Percentiles rank a stretch among this genome's conserved stretches.
phyloP scores from a whole-genome alignment of 352 stramenopile genomes.

The Phytophthora tentaculata region DNA sequence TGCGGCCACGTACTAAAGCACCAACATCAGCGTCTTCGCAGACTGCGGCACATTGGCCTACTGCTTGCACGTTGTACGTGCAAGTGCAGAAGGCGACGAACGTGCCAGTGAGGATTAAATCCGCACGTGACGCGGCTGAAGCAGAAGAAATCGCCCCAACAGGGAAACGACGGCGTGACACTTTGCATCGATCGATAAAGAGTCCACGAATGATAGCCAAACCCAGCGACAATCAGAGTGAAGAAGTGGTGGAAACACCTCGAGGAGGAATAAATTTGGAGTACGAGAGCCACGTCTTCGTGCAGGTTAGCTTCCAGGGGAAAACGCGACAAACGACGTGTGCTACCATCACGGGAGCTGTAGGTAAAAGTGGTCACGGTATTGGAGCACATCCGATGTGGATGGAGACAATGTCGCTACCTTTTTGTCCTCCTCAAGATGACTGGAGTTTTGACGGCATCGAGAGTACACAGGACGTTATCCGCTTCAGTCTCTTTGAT shows the following conservation, averaged over 20 bases:
- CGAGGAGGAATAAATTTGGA: slow-evolving; percentile 11
- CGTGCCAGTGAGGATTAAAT: slow-evolving; percentile 63
- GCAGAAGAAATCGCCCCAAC: slow-evolving; percentile 13
- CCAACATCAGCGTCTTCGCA: slow-evolving; percentile 16
- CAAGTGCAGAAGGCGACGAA: slow-evolving; percentile 85
- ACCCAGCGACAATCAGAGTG: slow-evolving; percentile 10
- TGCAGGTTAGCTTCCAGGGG: slow-evolving; percentile 87
- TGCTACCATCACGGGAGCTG: slow-evolving; percentile 23
- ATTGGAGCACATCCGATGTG: slow-evolving; percentile 73
- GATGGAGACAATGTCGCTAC: slow-evolving; percentile 92
- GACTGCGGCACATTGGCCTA: slow-evolving; percentile 54
- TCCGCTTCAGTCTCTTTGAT: slow-evolving; percentile 92
- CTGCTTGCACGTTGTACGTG: slow-evolving; percentile 77
- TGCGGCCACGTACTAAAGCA: slow-evolving; percentile 52
- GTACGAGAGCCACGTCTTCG: slow-evolving; percentile 70
- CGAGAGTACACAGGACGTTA: slow-evolving; percentile 68
- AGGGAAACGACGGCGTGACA: slow-evolving; percentile 21
- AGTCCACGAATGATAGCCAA: slow-evolving; percentile 18
- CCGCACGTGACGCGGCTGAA: slow-evolving; percentile 17
- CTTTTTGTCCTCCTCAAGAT: slow-evolving; percentile 83
- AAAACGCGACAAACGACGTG: slow-evolving; percentile 72
- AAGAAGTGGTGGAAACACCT: slow-evolving; percentile 24
- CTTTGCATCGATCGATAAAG: slow-evolving; percentile 31
- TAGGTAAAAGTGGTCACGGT: slow-evolving; percentile 6
- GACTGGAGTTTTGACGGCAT: slow-evolving; percentile 85